phyloP scores from a whole-genome alignment of 1,284 basidiomycete species.

The Ganoderma lucidum region DNA sequence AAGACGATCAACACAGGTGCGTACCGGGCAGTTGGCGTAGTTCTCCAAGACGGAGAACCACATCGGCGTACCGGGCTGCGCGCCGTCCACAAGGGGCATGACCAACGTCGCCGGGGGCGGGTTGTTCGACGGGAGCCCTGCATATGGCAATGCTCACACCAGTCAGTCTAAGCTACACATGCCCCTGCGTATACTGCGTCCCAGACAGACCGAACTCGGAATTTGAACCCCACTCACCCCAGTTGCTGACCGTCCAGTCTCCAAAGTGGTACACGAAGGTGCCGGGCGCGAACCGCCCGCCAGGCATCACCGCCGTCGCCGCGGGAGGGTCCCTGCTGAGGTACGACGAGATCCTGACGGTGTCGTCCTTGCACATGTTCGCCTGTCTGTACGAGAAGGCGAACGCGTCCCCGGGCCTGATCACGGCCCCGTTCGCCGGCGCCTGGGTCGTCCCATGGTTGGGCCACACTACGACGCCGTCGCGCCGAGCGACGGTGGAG shows the following conservation, averaged over 20 bases:
- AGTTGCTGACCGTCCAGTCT: neutral
- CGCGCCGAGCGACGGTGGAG: neutral
- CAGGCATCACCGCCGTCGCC: neutral
- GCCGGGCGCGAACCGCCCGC: neutral
- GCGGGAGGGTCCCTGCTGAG: neutral
- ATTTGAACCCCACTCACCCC: neutral
- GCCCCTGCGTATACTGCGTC: too few relatives aligned
- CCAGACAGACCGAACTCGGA: neutral
- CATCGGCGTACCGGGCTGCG: neutral
- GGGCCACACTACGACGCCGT: neutral
- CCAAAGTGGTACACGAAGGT: neutral
- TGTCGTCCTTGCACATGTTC: constrained; percentile 2
- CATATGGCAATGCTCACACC: neutral
- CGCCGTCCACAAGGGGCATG: neutral
- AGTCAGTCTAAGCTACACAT: neutral
- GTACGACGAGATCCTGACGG: neutral
- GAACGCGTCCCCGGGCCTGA: neutral
- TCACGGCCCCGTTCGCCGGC: neutral
- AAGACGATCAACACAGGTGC: neutral
- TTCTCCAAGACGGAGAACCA: constrained; percentile 2
- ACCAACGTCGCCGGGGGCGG: neutral
- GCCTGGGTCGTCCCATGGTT: neutral
- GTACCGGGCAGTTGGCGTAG: neutral
- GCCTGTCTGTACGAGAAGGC: neutral
- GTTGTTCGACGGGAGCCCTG: neutral